Base-by-base conservation (phyloP, 2,329 filamentous ascomycete genomes). In the Simplicillium aogashimaense region DNA sequence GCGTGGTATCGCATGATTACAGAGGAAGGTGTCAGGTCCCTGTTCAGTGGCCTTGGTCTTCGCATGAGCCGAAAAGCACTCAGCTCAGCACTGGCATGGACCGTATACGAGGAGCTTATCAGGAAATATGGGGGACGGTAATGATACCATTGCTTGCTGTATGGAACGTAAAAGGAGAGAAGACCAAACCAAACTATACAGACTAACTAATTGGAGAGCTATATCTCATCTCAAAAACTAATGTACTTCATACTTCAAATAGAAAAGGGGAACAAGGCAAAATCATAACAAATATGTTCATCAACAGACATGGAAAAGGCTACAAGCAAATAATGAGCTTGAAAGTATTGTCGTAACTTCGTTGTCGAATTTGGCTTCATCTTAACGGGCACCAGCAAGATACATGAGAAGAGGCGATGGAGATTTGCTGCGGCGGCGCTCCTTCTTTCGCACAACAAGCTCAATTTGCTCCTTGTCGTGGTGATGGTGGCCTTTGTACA, bases 31-130 rank as follows among this genome's bases (percentile, higher is more conserved):
- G 51, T 84, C 15, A 73, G 82, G 40, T 84, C 84, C 45, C 70
- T 98, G 43, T 89, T 92, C 62, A 84, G 92, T 58, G 92, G 92
- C 1, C 62, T 98, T 41, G 86, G 77, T 2, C 66, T 98, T 49
- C 76, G 92, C 42, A 94, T 97, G 71, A 84, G 81, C 35, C 74
- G 92, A 50, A 98, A 98, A 61, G 90, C 88, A 5, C 64, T 95
- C 35, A 95, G 89, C 60, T 90, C 84, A 39, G 92, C 92, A n/a
- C 70, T 97, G 50, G 90, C 90, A 7, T 98, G 92, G 92, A 97
- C 90, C 9, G 72, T 95, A 32, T 98, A 98, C 56, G 92, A 98
- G 65, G 90, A 95, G 60, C 62, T 95, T 51, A 83, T 97, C 46
- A 69, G 89, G 44, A 73, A 84, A 50, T 54, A 49, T 30, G 52